Evolutionary conservation across 495 filamentous ascomycete genomes (phyloP), one percentile per base, ranked within the genome.

Genomic region (Aspergillus heteromorphus): DNA sequence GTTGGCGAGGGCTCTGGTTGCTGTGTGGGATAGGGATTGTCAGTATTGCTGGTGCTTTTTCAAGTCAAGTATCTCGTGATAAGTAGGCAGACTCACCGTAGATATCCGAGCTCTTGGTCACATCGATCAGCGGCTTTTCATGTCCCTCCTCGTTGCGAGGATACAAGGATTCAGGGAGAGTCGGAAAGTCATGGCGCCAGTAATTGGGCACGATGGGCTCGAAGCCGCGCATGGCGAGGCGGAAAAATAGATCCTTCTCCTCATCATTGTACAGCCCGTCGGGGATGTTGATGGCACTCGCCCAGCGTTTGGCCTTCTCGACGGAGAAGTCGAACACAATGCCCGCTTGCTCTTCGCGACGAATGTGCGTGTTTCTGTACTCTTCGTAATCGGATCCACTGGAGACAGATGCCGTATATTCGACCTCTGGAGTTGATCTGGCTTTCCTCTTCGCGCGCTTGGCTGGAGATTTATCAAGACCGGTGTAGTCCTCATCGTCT

Each of bases 151-250:
- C 57, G 5, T 58, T 42, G 8, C 40, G 40, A 16, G 75, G 68
- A 63, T 88, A 89, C 1, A 89, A 61, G 9, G 68, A 66, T 5
- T 77, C 69, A 0, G 86, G 85, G 29, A 88, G 65, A 0, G 78
- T 85, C 0, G 60, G 58, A 59, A 87, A 89, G 57, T 89, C 86
- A 43, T 73, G 68, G 34, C 71, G 59, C 83, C 83, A 89, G 48
- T 68, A 60, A 4, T 48, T 42, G 1, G 80, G 79, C 20, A 88
- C 58, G 1, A 87, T 61, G 5, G 82, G 77, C 67, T 87, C 83
- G 25, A 75, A 77, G 4, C 84, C 82, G 21, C 85, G 79, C 62
- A 79, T 78, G 4, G 73, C 67, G 10, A 87, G 67, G 41, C 77
- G 76, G 36, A 77, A 68, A 62, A 78, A 83, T 11, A 88, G 70